phyloP scores from a whole-genome alignment of 2,329 filamentous ascomycete species.

The Phaeophleospora eucalypticola region DNA sequence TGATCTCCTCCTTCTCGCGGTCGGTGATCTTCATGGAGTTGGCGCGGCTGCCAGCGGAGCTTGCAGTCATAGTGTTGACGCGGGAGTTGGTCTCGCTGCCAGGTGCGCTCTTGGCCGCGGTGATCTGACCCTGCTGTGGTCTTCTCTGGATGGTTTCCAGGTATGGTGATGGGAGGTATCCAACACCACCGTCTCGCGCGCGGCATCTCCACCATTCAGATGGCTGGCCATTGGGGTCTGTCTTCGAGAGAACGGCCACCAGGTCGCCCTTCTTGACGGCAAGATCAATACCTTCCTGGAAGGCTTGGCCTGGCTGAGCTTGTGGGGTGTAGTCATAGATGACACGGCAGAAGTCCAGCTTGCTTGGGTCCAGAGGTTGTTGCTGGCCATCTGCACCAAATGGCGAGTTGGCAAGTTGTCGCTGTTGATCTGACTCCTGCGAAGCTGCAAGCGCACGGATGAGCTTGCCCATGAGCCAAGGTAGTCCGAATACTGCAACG shows the following conservation, averaged over 20 bases:
- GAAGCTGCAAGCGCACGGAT: conserved; percentile 79
- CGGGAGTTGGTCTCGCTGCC: conserved; percentile 45
- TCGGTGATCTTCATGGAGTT: conserved; percentile 46
- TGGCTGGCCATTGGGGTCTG: conserved; percentile 83
- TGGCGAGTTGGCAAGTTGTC: conserved; percentile 50
- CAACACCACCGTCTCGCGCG: conserved; percentile 81
- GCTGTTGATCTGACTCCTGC: conserved; percentile 76
- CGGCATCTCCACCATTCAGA: conserved; percentile 98
- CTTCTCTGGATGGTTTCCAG: conserved; percentile 68
- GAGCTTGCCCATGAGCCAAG: conserved; percentile 95
- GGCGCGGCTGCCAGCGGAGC: conserved; percentile 35
- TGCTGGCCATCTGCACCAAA: conserved; percentile 43
- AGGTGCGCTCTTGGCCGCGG: conserved; percentile 38
- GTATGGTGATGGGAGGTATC: conserved; percentile 88
- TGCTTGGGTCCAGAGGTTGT: conserved; percentile 71
- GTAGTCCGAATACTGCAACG: conserved; percentile 87
- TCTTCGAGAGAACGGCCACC: conserved; percentile 88
- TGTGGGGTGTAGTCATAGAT: conserved; percentile 92
- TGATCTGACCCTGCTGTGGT: conserved; percentile 44
- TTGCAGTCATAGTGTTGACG: conserved; percentile 54
- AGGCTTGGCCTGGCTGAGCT: conserved; percentile 45
- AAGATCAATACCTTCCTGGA: conserved; percentile 70
- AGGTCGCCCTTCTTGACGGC: conserved; percentile 87
- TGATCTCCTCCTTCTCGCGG: conserved; percentile 32
- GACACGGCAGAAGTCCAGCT: conserved; percentile 93